Evolutionary conservation across 495 filamentous ascomycete genomes (phyloP), one percentile per base, ranked within the genome.

Genomic region (Penicillium simplicissimum): DNA sequence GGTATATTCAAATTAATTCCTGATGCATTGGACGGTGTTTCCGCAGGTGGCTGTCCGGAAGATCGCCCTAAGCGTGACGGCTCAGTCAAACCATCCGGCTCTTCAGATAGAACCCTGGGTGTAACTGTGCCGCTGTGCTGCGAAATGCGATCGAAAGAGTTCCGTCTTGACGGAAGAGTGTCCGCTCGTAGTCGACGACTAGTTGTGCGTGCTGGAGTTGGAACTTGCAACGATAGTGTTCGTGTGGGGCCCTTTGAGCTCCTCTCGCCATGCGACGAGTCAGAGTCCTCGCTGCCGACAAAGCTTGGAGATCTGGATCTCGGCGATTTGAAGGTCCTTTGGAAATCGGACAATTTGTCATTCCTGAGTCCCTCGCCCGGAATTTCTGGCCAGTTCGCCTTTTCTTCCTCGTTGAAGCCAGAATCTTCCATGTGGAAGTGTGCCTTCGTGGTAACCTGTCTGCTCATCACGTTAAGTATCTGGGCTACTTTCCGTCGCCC

Each of bases 361-460:
- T 83, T 84, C 45, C 81, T 73, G 15, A 73, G 58, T 15, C 63
- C 65, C 55, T 86, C 84, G 6, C 80, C 83, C 2, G 82, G 82
- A 5, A 83, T 73, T 58, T 79, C 73, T 4, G 84, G 82, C 55
- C 80, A 86, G 36, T 75, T 73, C 7, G 70, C 54, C n/a, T 77
- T 76, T 38, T 70, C 68, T 9, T 76, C 74, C 0, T 62, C 71
- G 8, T 76, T 72, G 58, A 85, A 84, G 1, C 76, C 78, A 1
- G 73, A 76, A 33, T 80, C 72, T 62, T 82, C 77, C 56, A 80
- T 81, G 21, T 69, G 68, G 14, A 71, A 68, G 23, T 73, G 67
- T 0, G 74, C 69, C 54, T 79, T 76, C 1, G 71, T 74, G 10
- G 80, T 75, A 3, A 86, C 52, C 19, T 72, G 69, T 34, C 71